phyloP scores from a whole-genome alignment of 805 yeast genomes.

The Wickerhamomyces chambardii region DNA sequence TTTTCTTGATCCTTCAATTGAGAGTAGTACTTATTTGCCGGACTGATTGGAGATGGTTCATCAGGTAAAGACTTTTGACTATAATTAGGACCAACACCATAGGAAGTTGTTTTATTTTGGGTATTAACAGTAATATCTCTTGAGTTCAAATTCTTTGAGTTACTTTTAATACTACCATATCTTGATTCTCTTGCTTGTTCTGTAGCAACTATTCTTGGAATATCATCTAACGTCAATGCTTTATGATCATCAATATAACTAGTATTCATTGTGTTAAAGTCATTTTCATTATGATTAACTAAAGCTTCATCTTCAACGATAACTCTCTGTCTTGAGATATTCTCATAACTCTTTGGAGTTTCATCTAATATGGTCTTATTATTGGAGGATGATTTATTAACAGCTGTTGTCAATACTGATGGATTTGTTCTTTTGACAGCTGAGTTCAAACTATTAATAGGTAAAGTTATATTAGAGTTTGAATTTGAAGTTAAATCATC shows the following conservation, averaged over 20 bases:
- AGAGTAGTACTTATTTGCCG: conserved; percentile 49
- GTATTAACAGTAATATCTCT: background rate
- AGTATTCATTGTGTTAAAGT: conserved; percentile 5
- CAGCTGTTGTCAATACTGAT: no score
- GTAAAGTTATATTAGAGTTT: background rate
- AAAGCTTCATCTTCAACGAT: conserved; percentile 23
- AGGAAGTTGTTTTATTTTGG: background rate
- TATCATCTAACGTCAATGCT: conserved; percentile 88
- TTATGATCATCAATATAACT: conserved; percentile 30
- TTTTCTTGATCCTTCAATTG: conserved; percentile 53
- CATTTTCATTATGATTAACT: no score
- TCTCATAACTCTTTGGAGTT: no score
- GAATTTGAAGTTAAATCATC: conserved; percentile 7
- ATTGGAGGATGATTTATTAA: background rate
- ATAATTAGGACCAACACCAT: background rate
- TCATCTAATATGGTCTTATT: background rate
- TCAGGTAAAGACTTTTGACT: background rate
- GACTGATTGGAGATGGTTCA: conserved; percentile 7
- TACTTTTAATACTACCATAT: background rate
- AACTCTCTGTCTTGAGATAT: conserved; percentile 15
- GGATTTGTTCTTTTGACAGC: no score
- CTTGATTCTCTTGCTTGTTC: conserved; percentile 92
- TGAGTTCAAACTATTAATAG: conserved; percentile 2
- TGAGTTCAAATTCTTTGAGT: no score
- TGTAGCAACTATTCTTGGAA: conserved; percentile 93